Evolutionary conservation across 305 asterid species (phyloP), one percentile per base, ranked within the genome.

Genomic region (Fraxinus dipetala): DNA sequence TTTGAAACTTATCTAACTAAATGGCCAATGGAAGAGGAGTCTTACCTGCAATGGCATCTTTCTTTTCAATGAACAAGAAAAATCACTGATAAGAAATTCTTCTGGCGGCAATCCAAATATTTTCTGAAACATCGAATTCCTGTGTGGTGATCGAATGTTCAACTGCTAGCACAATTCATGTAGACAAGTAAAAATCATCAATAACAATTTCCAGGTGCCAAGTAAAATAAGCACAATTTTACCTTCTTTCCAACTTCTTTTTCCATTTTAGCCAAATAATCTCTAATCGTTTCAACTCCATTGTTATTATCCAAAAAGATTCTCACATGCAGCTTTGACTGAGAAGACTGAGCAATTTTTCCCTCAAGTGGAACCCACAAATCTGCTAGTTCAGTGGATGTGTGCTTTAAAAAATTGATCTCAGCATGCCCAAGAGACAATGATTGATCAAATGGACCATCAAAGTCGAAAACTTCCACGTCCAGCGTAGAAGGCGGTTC

Each of bases 211-310:
- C 82, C 78, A 70, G 78, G 28, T n/a, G 83, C 67, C 51, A 51
- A 83, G 24, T 16, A 28, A 16, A 56, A 16, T 22, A 76, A 65
- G 35, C 77, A 67, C 6, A 43, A 70, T 36, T 45, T 30, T 90
- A 95, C 98, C 94, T 95, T 95, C 84, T 92, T 95, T 75, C 98
- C 98, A n/a, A 91, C 95, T 88, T 92, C 98, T 84, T 92, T 91
- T 85, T 90, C 98, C 90, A 94, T 87, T 85, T 87, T 91, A 6
- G 92, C 89, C 56, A 94, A 88, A 85, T 93, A 92, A 83, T 93
- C 98, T 91, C 91, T 90, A 24, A 93, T 91, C 16, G 98, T 93
- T 73, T 92, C 98, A 10, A 91, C 92, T 76, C 98, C 98, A 31
- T 94, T 94, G 45, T 88, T 93, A 78, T 94, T 93, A 86, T 94